Percentiles rank a stretch among this genome's conserved stretches.
Evolutionary conservation across 2,329 filamentous ascomycete genomes (phyloP).

Genomic region (Aspergillus hortae): DNA sequence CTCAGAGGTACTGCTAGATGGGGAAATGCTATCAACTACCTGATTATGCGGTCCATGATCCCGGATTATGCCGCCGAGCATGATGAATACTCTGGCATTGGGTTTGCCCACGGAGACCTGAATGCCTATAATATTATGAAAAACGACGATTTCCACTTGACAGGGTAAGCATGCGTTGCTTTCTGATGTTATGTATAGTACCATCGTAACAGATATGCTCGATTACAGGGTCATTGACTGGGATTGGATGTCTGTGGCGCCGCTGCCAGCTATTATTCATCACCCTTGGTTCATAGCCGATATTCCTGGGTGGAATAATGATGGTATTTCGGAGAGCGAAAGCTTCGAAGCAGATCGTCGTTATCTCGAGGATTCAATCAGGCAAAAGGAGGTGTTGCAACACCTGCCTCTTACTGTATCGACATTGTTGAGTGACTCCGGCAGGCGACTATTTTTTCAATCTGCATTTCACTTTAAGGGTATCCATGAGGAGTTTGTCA

Average conservation of each 20-base stretch:
- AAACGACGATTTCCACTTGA: slow-evolving; percentile 10
- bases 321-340: slow-evolving; percentile 8
- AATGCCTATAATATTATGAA: slow-evolving; percentile 15
- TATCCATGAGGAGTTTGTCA: slow-evolving; percentile 13
- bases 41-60: slow-evolving; percentile 19
- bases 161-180: slow-evolving; percentile 7
- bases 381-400: slow-evolving; percentile 3
- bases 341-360: slow-evolving; percentile 8
- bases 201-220: not conserved
- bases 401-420: slow-evolving; percentile 5
- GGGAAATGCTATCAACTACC: slow-evolving; percentile 14
- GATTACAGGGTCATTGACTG: slow-evolving; percentile 12
- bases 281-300: slow-evolving; percentile 16
- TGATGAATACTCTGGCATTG: slow-evolving; percentile 12
- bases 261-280: slow-evolving; percentile 14
- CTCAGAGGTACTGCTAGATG: slow-evolving; percentile 13
- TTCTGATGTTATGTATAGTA: not conserved
- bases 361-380: slow-evolving; percentile 9
- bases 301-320: slow-evolving; percentile 14
- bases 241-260: slow-evolving; percentile 15
- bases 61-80: slow-evolving; percentile 10
- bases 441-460: slow-evolving; percentile 14
- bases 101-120: slow-evolving; percentile 14
- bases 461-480: slow-evolving; percentile 11
- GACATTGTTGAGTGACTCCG: slow-evolving; percentile 9